Evolutionary conservation across 2,329 filamentous ascomycete genomes (phyloP), one percentile per base, ranked within the genome.

Genomic region (Botrytis deweyae): DNA sequence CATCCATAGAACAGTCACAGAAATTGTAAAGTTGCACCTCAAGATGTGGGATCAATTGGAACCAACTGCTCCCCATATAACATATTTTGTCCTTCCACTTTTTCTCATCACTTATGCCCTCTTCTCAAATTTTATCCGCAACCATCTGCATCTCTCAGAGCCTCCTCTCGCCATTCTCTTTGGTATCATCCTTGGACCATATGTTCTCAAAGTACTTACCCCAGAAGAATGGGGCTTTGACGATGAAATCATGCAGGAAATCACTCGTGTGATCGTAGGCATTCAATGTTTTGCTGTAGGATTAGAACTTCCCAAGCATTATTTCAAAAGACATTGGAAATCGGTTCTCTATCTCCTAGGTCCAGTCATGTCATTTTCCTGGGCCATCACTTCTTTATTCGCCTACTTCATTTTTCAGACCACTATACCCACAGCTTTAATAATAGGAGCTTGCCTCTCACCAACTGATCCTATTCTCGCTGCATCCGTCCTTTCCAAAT

Each of bases 221-320:
- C 90, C 87, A 40, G 72, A 82, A 71, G 82, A 84, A 68, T 92
- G 90, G 90, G 90, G 90, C 49, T 90, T 92, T 75, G 85, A 88
- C 63, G 90, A 92, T 78, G 86, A 90, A 77, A 89, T 92, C 77
- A 91, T 90, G 0, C 85, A 92, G 46, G 91, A 92, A 77, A 90
- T 91, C 80, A 90, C 90, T n/a, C 88, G 91, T 75, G 90, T 92
- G 73, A 90, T 92, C 71, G 84, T 93, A 59, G 90, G 92, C 68
- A 90, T 92, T 44, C 90, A 92, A 85, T 92, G 91, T 85, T 92
- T 92, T 79, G 90, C 90, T 77, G 88, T 92, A 36, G 91, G 91
- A 12, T 90, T 92, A 81, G 91, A 92, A 82, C 85, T 93, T 83
- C 91, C 91, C 33, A 87, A 80, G 38, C 74, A 75, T 63, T 81